A percentile compares a stretch with the other conserved stretches of the same genome.
These are phyloP conservation scores for Termitomyces sp. DNA, from an alignment of 768 basidiomycete genomes.

Conservation along the genomic window DNA sequence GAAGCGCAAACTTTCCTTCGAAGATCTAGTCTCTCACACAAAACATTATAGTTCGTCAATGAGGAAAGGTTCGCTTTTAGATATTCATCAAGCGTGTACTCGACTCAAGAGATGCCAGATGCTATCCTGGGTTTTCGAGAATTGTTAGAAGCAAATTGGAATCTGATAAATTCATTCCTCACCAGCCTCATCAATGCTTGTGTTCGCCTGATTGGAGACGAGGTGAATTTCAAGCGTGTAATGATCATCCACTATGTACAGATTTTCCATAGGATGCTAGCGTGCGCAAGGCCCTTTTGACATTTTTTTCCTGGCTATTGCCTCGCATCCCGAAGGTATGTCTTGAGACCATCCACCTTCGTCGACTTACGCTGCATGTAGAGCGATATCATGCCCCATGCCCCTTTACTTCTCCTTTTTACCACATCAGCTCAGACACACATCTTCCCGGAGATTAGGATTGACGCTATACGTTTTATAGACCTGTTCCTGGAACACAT, in stretches of 20 bases:
- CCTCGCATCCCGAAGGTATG: slow-evolving; percentile 48
- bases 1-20: slow-evolving; percentile 66
- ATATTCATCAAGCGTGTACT: not conserved
- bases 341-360: not conserved
- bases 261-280: slow-evolving; percentile 55
- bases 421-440: slow-evolving; percentile 88
- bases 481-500: slow-evolving; percentile 67
- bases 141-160: slow-evolving; percentile 59
- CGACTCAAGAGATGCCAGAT: slow-evolving; percentile 37
- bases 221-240: slow-evolving; percentile 42
- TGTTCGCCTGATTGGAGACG: slow-evolving; percentile 75
- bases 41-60: slow-evolving; percentile 81
- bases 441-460: slow-evolving; percentile 91
- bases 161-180: slow-evolving; percentile 46
- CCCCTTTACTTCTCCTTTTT: slow-evolving; percentile 74
- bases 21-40: slow-evolving; percentile 70
- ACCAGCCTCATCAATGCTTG: slow-evolving; percentile 53
- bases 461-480: slow-evolving; percentile 83
- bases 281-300: slow-evolving; percentile 69
- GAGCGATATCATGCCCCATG: slow-evolving; percentile 72
- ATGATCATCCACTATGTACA: slow-evolving; percentile 4
- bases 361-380: slow-evolving; percentile 21
- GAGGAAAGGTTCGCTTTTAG: slow-evolving; percentile 55
- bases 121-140: slow-evolving; percentile 70
- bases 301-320: slow-evolving; percentile 72